Percentiles rank a stretch among this genome's conserved stretches.
Evolutionary conservation across 2,329 filamentous ascomycete species (phyloP).

Genomic region (Hypoxylon sp.): DNA sequence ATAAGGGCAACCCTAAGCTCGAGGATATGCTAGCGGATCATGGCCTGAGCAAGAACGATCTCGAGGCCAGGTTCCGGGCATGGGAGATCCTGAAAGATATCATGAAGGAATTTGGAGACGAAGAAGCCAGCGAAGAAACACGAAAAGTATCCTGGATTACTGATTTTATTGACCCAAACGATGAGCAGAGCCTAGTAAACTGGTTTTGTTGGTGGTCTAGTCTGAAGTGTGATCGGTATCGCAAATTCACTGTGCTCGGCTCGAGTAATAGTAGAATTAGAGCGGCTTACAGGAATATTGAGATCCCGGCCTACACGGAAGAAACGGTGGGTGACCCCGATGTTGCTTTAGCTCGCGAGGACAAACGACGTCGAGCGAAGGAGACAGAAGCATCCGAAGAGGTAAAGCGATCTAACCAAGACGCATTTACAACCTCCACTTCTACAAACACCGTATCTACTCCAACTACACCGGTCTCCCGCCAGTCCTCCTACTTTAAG

Average conservation of each 20-base stretch:
- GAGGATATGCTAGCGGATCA: conserved; percentile 30
- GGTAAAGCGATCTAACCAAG: conserved; percentile 9
- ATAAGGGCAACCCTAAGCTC: conserved; percentile 40
- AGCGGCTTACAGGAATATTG: conserved; percentile 53
- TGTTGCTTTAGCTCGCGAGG: conserved; percentile 39
- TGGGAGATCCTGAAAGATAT: conserved; percentile 51
- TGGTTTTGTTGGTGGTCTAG: conserved; percentile 74
- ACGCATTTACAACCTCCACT: conserved; percentile 52
- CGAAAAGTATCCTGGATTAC: conserved; percentile 63
- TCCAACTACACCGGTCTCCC: conserved; percentile 5
- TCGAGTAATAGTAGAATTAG: conserved; percentile 55
- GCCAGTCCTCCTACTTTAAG: conserved; percentile 22
- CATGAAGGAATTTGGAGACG: conserved; percentile 51
- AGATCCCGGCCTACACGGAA: conserved; percentile 58
- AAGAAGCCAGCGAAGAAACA: conserved; percentile 55
- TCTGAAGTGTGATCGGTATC: conserved; percentile 64
- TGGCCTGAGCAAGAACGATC: conserved; percentile 42
- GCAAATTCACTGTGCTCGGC: conserved; percentile 70
- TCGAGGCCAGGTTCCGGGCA: conserved; percentile 45
- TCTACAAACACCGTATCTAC: conserved; percentile 1
- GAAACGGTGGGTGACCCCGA: conserved; percentile 59
- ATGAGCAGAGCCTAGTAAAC: conserved; percentile 74
- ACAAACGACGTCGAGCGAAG: conserved; percentile 22
- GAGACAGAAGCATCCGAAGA: conserved; percentile 30
- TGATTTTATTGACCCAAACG: conserved; percentile 66